phyloP scores from a whole-genome alignment of 306 rosid species.

The Cicer cuneatum region DNA sequence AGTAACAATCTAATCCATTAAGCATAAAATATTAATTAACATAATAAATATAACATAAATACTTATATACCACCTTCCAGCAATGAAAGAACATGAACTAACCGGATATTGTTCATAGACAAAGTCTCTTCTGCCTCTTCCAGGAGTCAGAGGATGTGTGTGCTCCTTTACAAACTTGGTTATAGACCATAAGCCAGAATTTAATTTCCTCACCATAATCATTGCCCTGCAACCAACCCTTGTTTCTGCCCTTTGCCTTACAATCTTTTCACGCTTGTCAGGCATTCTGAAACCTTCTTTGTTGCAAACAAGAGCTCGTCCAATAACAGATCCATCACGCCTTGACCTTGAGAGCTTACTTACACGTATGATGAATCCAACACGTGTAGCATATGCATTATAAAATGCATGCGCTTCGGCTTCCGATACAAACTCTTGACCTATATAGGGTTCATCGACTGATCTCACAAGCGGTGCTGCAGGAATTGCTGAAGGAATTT shows the following conservation, averaged over 20 bases:
- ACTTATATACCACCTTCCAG: slow-evolving; percentile 14
- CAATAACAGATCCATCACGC: slow-evolving; percentile 95
- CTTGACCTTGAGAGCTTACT: slow-evolving; percentile 95
- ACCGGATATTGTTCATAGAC: slow-evolving; percentile 90
- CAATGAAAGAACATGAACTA: slow-evolving; percentile 51
- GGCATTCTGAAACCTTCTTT: slow-evolving; percentile 98
- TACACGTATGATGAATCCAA: slow-evolving; percentile 90
- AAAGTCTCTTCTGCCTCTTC: slow-evolving; percentile 86
- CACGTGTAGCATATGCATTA: slow-evolving; percentile 81
- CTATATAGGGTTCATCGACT: slow-evolving; percentile 80
- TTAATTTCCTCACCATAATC: slow-evolving; percentile 87
- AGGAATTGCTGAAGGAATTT: slow-evolving; percentile 56
- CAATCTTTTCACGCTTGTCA: slow-evolving; percentile 93
- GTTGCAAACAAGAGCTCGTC: slow-evolving; percentile 95
- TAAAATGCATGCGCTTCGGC: slow-evolving; percentile 93
- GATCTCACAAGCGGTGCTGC: slow-evolving; percentile 49
- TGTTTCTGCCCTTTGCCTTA: slow-evolving; percentile 95
- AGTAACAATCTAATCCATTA: slow-evolving; percentile 1
- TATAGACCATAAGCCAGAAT: slow-evolving; percentile 88
- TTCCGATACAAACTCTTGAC: slow-evolving; percentile 93
- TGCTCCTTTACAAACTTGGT: slow-evolving; percentile 92
- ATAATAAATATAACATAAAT: slow-evolving; percentile 11
- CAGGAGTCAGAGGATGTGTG: slow-evolving; percentile 82
- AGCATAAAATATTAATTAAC: slow-evolving; percentile 6
- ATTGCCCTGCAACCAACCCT: slow-evolving; percentile 97